phyloP scores from a whole-genome alignment of 1,139 yeast genomes.

The Yamadazyma buinensis region DNA sequence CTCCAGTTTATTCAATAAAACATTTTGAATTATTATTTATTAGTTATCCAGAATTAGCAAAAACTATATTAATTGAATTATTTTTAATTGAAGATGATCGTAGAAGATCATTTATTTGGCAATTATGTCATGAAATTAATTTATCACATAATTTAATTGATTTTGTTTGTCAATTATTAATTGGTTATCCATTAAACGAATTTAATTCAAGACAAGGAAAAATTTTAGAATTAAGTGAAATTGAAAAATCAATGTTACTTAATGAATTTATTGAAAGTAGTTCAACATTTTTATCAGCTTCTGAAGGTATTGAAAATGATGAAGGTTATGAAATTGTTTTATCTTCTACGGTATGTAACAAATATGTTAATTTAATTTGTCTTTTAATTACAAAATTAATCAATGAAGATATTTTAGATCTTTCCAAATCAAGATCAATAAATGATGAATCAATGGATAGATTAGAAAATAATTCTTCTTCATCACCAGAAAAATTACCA shows the following conservation, averaged over 20 bases:
- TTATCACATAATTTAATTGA: conserved; percentile 49
- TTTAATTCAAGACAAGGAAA: conserved; percentile 50
- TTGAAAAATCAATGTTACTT: conserved; percentile 62
- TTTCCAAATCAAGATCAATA: too few species aligned
- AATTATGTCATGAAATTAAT: conserved; percentile 55
- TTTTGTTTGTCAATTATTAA: conserved; percentile 57
- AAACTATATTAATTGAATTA: conserved; percentile 61
- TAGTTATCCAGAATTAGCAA: conserved; percentile 41
- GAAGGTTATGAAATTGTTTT: conserved; percentile 32
- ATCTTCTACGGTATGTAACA: conserved; percentile 43
- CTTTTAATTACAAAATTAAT: conserved; percentile 48
- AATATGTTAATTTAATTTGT: conserved; percentile 53
- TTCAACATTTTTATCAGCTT: conserved; percentile 44
- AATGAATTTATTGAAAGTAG: conserved; percentile 65
- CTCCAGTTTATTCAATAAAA: conserved; percentile 42
- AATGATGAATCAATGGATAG: conserved; percentile 1
- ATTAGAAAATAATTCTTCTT: conserved; percentile 3
- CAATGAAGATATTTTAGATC: conserved; percentile 39
- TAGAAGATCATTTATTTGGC: conserved; percentile 66
- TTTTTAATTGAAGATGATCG: conserved; percentile 60
- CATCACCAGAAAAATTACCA: conserved; percentile 18
- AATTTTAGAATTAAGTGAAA: conserved; percentile 43
- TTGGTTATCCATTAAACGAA: conserved; percentile 31
- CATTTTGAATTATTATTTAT: conserved; percentile 36
- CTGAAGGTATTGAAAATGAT: conserved; percentile 32